Base-by-base conservation (phyloP, 2,329 filamentous ascomycete genomes). In the Nothophoma quercina region DNA sequence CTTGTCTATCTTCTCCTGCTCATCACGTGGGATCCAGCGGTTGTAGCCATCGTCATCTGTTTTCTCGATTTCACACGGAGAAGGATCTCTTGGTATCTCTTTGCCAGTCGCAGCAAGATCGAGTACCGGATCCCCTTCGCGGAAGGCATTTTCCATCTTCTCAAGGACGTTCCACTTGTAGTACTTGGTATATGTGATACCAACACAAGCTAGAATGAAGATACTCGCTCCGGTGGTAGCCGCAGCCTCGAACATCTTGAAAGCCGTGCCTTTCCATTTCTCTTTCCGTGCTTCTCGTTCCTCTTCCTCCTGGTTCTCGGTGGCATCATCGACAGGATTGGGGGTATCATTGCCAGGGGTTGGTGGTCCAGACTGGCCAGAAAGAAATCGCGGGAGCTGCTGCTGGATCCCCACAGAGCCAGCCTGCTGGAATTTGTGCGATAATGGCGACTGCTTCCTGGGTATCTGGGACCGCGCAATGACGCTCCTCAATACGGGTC, bases 111-210 rank as follows among this genome's bases (percentile, higher is more conserved):
- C 74, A 28, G 74, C 75, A 44, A 96, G 79, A 51, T 90, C 93
- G 15, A 93, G 84, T 21, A 93, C 91, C 1, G 92, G 93, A 71
- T 99, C 95, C 9, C 95, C 95, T 1, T 93, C 92, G 51, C 89
- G 83, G 74, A 99, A 99, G 19, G 95, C 95, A 64, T 89, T 88
- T 61, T 90, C 85, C 81, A 99, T 98, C 77, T 99, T 99, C 60
- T 87, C 79, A n/a, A 98, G 79, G 22, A 98, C 91, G 49, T 96
- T 77, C 75, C 88, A 83, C 78, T 99, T 99, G 83, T 99, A 98
- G 70, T 81, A 79, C 29, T 70, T 63, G 28, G 72, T 79, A 64
- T 80, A 79, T 32, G 72, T 77, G 64, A 79, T 81, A 22, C 78
- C 77, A 28, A 79, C 71, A 23, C 73, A 62, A 12, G 75, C 80